Base-by-base conservation (phyloP, 768 basidiomycete genomes). In the Auriscalpium orientale region DNA sequence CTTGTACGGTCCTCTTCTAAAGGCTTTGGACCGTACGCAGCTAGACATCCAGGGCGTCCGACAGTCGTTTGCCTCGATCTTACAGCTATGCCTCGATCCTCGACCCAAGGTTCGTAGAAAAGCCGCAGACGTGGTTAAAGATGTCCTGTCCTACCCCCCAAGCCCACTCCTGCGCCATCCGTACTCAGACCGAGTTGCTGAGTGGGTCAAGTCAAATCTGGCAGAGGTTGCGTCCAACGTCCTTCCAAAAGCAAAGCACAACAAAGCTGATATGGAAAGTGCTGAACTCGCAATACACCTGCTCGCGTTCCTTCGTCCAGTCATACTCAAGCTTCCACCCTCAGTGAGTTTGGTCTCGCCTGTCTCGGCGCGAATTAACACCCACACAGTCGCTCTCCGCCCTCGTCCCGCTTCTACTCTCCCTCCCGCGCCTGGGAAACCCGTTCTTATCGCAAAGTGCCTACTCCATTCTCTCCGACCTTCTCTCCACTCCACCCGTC, bases 61-160 rank as follows among this genome's bases (percentile, higher is more conserved):
- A 40, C 90, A 95, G 67, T 78, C 85, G 3, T 98, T 94, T 76
- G 86, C 88, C 46, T 85, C 89, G 38, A 75, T 97, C 53, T 73
- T 98, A 44, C 87, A 90, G 49, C 73, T 97, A 48, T 85, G 83
- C 62, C 76, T 92, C 46, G 97, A 99, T 72, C 79, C 85, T 4
- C 76, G 97, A 51, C 97, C 97, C 18, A 98, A 98, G 74, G 93
- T 99, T 52, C 84, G 97, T 55, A 94, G 82, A 70, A 84, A 87
- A 66, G 94, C 95, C 21, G 85, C 87, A 47, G 95, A 98, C 65
- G 80, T 89, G 18, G 79, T 99, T 35, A 80, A 79, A 63, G 87
- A 90, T 62, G 77, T 93, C 4, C 75, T 99, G 37, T 76, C 79
- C 15, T 76, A 76, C 22, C 92, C 94, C 9, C 89, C 91, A 3